Percentiles rank a stretch among this genome's conserved stretches.
These are phyloP conservation scores for Pythium phragmiticola DNA, from an alignment of 352 stramenopile genomes.

Conservation along the genomic window DNA sequence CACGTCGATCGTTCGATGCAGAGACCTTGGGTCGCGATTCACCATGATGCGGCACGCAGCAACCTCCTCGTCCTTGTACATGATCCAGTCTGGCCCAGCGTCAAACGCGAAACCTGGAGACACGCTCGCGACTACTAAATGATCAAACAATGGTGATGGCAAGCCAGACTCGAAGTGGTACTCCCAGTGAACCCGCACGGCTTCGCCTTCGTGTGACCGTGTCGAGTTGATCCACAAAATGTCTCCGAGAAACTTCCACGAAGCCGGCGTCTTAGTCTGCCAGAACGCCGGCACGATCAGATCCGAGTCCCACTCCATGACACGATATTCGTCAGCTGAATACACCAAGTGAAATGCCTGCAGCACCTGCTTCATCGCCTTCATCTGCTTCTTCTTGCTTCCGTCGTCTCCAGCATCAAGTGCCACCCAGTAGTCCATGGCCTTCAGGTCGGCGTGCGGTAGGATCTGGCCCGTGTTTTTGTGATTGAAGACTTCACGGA, in stretches of 20 bases:
- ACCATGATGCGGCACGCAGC: constrained; percentile 5
- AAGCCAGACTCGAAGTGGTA: constrained; percentile 14
- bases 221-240: background rate
- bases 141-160: constrained; percentile 6
- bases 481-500: constrained; percentile 17
- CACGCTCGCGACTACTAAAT: constrained; percentile 16
- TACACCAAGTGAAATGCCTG: background rate
- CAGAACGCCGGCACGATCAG: constrained; percentile 4
- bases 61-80: background rate
- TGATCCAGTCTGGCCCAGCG: constrained; percentile 11
- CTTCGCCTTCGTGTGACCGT: background rate
- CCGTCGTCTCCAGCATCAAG: background rate
- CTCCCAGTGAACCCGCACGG: constrained; percentile 15
- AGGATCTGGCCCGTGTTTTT: background rate
- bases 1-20: constrained; percentile 5
- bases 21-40: background rate
- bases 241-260: background rate
- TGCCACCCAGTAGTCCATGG: background rate
- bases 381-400: background rate
- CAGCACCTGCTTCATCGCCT: constrained; percentile 6
- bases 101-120: background rate
- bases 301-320: constrained; percentile 1
- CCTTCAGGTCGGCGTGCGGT: background rate
- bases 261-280: background rate
- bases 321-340: background rate